Evolutionary conservation across 108 stramenopile genomes (phyloP).

Genomic region (Pseudonitzschia delicatissima): DNA sequence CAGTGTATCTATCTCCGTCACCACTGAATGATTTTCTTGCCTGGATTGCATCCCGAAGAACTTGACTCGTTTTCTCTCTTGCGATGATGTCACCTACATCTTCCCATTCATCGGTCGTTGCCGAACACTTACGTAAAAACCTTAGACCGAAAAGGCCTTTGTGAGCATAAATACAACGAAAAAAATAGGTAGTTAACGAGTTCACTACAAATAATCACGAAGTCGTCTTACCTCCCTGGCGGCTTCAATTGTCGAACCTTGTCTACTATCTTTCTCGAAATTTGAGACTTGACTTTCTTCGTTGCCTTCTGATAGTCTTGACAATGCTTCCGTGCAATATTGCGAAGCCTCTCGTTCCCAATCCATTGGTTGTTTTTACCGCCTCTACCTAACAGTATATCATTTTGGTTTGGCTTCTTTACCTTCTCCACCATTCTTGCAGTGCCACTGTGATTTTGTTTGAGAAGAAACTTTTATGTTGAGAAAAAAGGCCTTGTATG

Average conservation of each 20-base stretch:
- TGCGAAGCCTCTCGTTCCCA: constrained; percentile 68
- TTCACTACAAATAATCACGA: no score
- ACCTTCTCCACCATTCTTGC: background rate
- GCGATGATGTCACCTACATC: constrained; percentile 66
- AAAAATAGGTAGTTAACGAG: background rate
- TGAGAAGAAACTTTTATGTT: no score
- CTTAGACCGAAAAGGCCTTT: constrained; percentile 3
- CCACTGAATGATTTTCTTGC: background rate
- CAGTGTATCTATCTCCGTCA: background rate
- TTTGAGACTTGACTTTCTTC: constrained; percentile 60
- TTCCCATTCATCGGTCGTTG: constrained; percentile 39
- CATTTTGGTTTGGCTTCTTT: constrained; percentile 40
- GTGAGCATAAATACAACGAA: background rate
- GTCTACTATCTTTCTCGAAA: constrained; percentile 47
- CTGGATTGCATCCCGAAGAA: constrained; percentile 73
- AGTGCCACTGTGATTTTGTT: no score
- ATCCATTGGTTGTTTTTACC: constrained; percentile 69
- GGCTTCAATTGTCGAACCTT: constrained; percentile 44
- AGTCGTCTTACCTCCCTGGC: constrained; percentile 36
- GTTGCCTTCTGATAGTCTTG: constrained; percentile 33
- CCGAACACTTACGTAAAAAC: constrained; percentile 52
- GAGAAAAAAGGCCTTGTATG: no score
- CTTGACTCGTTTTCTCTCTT: constrained; percentile 74
- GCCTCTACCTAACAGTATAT: constrained; percentile 58
- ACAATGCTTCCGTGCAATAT: constrained; percentile 36